Evolutionary conservation across 2,329 filamentous ascomycete genomes (phyloP), one percentile per base, ranked within the genome.

Genomic region (Cladosporium sp.): DNA sequence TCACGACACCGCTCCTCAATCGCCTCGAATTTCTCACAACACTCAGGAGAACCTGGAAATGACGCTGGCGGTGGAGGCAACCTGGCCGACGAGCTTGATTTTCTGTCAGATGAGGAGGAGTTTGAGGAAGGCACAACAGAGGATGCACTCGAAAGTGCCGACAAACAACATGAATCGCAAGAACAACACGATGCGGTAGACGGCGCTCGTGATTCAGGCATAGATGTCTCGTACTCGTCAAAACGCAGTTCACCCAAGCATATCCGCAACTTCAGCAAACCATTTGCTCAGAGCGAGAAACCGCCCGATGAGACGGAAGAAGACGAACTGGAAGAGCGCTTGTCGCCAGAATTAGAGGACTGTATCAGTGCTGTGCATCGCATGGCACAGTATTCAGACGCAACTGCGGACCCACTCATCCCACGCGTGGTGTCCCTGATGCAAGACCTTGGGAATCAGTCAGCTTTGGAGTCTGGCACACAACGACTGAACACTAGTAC

Each of bases 1-100:
- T 74, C 73, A 11, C 71, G 70, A 59, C 64, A 72, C 55, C 65
- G 71, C 37, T 68, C 72, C 59, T 71, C 69, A 14, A 69, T 67
- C 54, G 68, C 66, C 1, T 73, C 70, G 11, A 65, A 66, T 49
- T 60, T 66, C 36, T 72, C 70, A 12, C 42, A 49, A 12, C 45
- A 67, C 74, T 60, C 75, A 76, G 17, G 71, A 75, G 56, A 68
- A 69, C 57, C 72, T 69, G 45, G 72, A 72, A 2, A 72, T 68
- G 40, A 74, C 75, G 14, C 65, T 9, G 70, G 67, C 15, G 72
- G 70, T 52, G 76, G 74, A 49, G 87, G 87, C 8, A 92, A 91
- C 66, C 74, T 94, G 51, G 90, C 90, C 1, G 90, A 93, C 73
- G 90, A 94, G 73, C 77, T 94, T 50, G 90, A 88, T 1, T 60